Percentiles rank a stretch among this genome's conserved stretches.
Evolutionary conservation across 352 stramenopile species (phyloP).

Genomic region (Pythium vanterpoolii): DNA sequence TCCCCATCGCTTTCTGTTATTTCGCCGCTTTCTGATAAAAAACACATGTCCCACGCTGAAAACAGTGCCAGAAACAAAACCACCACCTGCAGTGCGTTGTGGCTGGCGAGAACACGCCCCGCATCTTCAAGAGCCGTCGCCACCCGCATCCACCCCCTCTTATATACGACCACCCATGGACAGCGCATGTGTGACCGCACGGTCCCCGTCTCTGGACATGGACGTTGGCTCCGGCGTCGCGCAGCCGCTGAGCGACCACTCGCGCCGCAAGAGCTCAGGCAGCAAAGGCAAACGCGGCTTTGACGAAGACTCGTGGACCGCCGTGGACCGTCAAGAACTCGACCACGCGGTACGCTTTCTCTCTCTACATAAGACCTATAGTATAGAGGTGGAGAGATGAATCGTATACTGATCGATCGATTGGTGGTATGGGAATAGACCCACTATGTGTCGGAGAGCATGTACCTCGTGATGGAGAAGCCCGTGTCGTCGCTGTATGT

Average conservation of each 20-base stretch:
- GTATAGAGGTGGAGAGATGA: not conserved
- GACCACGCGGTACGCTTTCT: constrained; percentile 55
- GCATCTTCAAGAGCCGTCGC: constrained; percentile 18
- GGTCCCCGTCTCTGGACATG: constrained; percentile 8
- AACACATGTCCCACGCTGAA: constrained; percentile 18
- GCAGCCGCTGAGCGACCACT: constrained; percentile 7
- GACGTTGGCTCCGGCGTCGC: constrained; percentile 12
- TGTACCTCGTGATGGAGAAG: constrained; percentile 78
- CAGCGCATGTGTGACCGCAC: not conserved
- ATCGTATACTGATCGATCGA: constrained; percentile 6
- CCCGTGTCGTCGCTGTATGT: constrained; percentile 48
- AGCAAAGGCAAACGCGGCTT: constrained; percentile 29
- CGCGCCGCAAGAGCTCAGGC: constrained; percentile 20
- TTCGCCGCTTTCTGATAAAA: constrained; percentile 7
- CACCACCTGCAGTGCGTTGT: too few species aligned
- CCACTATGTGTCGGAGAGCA: constrained; percentile 72
- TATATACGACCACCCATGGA: not conserved
- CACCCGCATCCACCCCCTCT: not conserved
- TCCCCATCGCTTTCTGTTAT: not conserved
- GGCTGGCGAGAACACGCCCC: not conserved
- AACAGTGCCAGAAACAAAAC: constrained; percentile 5
- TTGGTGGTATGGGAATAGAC: constrained; percentile 34
- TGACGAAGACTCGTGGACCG: constrained; percentile 86
- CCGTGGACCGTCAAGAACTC: constrained; percentile 75
- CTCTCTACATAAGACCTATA: not conserved